Evolutionary conservation across 1,284 basidiomycete genomes (phyloP), one percentile per base, ranked within the genome.

Genomic region (Trichosporon sp.): DNA sequence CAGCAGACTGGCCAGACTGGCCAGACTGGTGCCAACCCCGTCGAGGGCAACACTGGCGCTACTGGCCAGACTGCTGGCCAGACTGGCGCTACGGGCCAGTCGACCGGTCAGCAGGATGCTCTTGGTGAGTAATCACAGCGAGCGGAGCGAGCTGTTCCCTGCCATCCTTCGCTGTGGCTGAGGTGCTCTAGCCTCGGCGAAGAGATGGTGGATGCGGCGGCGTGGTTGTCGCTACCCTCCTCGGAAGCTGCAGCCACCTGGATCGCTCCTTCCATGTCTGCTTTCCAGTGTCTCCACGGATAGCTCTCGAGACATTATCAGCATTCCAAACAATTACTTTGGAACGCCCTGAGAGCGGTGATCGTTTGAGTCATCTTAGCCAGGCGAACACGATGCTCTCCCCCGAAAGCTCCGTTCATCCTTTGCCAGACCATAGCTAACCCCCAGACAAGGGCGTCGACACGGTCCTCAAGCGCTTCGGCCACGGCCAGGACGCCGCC

Each of bases 381-480:
- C n/a, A n/a, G n/a, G n/a, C n/a, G n/a, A n/a, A n/a, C n/a, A n/a
- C 16, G 11, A 16, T 37, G 3, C 19, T 19, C 60, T 37, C 27
- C 21, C 27, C 23, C 11, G 13, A 36, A 21, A 11, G 37, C 27
- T 40, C 34, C 23, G 33, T 27, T 29, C 58, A 2, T 21, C 10
- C 37, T 32, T 10, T 31, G 21, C 4, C 31, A 21, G 27, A 19
- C 2, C 21, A 11, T 31, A 16, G 27, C 52, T 60, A 14, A 46
- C 37, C 7, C 4, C 16, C 60, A 78, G 77, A 78, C 70, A 77
- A 77, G 65, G 81, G 80, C 60, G 71, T 82, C 62, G 72, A 71
- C 62, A 8, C 56, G 1, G 54, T 70, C n/a, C 67, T 79, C 52
- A 70, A 69, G 37, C 64, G 71, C 49, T 52, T 70, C 25, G 81